Evolutionary conservation across 352 stramenopile species (phyloP), one percentile per base, ranked within the genome.

Genomic region (Phytophthora multivora): DNA sequence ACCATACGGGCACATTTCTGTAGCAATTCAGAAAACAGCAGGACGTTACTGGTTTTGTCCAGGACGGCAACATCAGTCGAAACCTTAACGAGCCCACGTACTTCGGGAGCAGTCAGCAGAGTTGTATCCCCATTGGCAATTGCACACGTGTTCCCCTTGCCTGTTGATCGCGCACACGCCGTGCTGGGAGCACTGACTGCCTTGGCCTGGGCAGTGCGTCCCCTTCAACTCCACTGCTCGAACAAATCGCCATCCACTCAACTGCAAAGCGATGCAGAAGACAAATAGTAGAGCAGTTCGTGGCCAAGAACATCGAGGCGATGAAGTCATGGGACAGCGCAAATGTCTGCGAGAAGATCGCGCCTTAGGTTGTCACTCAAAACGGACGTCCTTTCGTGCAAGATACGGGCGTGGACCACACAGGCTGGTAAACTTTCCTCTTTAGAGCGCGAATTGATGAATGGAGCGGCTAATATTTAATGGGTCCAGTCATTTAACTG

Each of bases 1-100:
- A 9, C 83, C 83, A 41, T 93, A 59, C 9, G 83, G 83, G 57
- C 83, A 93, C 78, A 93, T 86, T 26, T 83, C 83, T 93, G 62
- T 26, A 58, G 26, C 2, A 43, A 31, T 21, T 33, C 8, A 33
- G 28, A 33, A 33, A 33, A 33, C 12, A 33, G 7, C 28, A 33
- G 10, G 28, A 33, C 7, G 28, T 33, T 33, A 33, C 13, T 33
- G 8, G 10, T 13, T 33, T 13, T 13, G 9, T 23, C 21, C 21
- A 23, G 21, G 21, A 4, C 9, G 21, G 19, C 16, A 66, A 51
- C 16, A 28, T 26, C 26, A 42, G 18, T 31, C 10, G 26, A 31
- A 31, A 33, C 4, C 8, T 33, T 33, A 9, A 33, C 28, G 13
- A 33, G 28, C 15, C 5, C 3, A 72, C 79, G 49, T 50, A 91